Base-by-base conservation (phyloP, 768 basidiomycete genomes). In the Hirschioporus abietinus region DNA sequence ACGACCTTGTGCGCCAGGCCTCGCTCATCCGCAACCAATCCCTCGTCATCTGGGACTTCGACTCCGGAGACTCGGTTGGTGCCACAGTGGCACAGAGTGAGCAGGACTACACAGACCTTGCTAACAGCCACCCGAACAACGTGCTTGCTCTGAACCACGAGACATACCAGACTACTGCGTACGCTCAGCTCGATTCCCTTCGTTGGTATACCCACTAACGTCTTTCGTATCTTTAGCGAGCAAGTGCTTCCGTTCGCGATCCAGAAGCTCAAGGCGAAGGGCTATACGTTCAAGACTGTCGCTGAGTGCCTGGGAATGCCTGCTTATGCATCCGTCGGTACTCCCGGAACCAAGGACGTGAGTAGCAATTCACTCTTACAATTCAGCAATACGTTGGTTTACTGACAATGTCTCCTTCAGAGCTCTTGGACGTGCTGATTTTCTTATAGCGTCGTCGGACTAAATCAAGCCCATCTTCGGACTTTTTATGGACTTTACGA, bases 271-370 rank as follows among this genome's bases (percentile, higher is more conserved):
- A 66, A 65, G 61, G 60, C 57, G 15, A 65, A 62, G 7, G 73
- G 73, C n/a, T 74, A 74, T 69, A 67, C 34, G 20, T 69, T 75
- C 61, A 72, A 69, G 35, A 74, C 74, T 10, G 70, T 75, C 20
- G 68, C 72, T 9, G 73, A 72, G 30, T 75, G 74, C 65, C 35
- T 75, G 18, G 72, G 72, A n/a, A 64, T 66, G 35, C n/a, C 64
- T 35, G 36, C 24, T 25, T 59, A 25, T 25, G 27, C 64, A 63
- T 26, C 34, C 8, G 24, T 42, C 20, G 35, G 42, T 35, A 17
- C 25, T 26, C 25, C n/a, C 25, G 25, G 57, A 35, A 52, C 35
- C 9, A 25, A 26, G 20, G 24, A 35, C 34, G 64, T 65, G 58
- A 65, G 64, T 62, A 25, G 65, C 25, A n/a, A n/a, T 59, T 59